These are phyloP conservation scores for Fusarium sublunatum DNA, from an alignment of 2,329 filamentous ascomycete genomes.

Conservation along the genomic window DNA sequence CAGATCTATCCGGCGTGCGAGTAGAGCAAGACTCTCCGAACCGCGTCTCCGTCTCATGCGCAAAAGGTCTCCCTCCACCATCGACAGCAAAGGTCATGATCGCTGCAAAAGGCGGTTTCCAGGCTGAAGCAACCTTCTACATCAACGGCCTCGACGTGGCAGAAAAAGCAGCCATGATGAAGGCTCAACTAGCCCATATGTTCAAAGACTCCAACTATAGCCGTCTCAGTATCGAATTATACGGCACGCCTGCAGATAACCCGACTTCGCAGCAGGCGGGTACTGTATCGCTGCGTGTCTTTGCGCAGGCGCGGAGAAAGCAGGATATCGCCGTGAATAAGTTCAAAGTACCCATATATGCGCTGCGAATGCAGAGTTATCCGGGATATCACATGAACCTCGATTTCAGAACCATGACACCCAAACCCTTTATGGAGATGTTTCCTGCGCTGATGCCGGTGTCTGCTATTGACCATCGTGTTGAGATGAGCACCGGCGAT, in stretches of 20 bases:
- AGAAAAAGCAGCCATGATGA: slow-evolving; percentile 58
- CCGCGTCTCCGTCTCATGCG: slow-evolving; percentile 49
- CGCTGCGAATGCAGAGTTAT: slow-evolving; percentile 55
- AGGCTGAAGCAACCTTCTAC: slow-evolving; percentile 59
- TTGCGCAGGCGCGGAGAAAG: slow-evolving; percentile 57
- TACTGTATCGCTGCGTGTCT: slow-evolving; percentile 60
- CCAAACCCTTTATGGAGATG: slow-evolving; percentile 57
- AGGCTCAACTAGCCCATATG: slow-evolving; percentile 52
- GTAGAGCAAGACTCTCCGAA: slow-evolving; percentile 58
- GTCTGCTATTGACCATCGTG: slow-evolving; percentile 45
- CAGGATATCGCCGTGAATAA: slow-evolving; percentile 50
- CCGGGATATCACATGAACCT: slow-evolving; percentile 58
- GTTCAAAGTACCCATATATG: slow-evolving; percentile 54
- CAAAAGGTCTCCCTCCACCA: slow-evolving; percentile 48
- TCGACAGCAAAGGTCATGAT: slow-evolving; percentile 53
- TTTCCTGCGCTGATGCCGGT: slow-evolving; percentile 52
- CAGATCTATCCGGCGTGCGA: slow-evolving; percentile 50
- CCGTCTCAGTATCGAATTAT: slow-evolving; percentile 49
- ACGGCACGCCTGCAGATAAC: slow-evolving; percentile 55
- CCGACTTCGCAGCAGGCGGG: slow-evolving; percentile 59
- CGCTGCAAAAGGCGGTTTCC: slow-evolving; percentile 57
- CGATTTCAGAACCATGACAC: slow-evolving; percentile 57
- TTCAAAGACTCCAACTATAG: slow-evolving; percentile 52
- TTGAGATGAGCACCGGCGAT: slow-evolving; percentile 42
- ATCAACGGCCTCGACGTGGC: slow-evolving; percentile 57